Base-by-base conservation (phyloP, 2,329 filamentous ascomycete species). In the Claviceps capensis region DNA sequence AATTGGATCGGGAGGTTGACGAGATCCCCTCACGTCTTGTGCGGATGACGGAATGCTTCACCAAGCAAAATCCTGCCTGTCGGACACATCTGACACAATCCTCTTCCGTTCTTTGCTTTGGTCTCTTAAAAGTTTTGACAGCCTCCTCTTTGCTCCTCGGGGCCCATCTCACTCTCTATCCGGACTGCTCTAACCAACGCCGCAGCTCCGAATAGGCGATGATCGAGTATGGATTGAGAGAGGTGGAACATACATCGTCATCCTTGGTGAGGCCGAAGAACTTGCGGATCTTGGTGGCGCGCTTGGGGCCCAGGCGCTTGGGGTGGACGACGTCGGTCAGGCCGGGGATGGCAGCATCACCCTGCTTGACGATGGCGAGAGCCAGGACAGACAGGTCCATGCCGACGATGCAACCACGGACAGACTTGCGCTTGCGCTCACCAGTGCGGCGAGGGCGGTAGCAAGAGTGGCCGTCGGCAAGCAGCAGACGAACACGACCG, bases 211-310 rank as follows among this genome's bases (percentile, higher is more conserved):
- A 78, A 79, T 76, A 88, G 84, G 85, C 78, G 79, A 86, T 80
- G 81, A 84, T 74, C 66, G 68, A 69, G 68, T 70, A 70, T 70
- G 68, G 63, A 74, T 74, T 70, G 69, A 74, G 70, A 68, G 75
- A 70, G 69, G 67, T 69, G 72, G 66, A 67, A 89, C 87, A 83
- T 86, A 97, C 91, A 87, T 98, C 93, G 82, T 98, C 93, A 85
- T 97, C 90, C 90, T 97, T 97, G 87, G 85, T 91, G 83, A 98
- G 87, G 79, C 88, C 85, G 81, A 97, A 98, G 86, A 98, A 98
- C 73, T 84, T 86, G 76, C 91, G 88, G 79, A 98, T 97, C 89
- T 97, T 98, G 79, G 89, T 95, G 71, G 93, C 93, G 70, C 93
- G 88, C 90, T 98, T 98, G 79, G 93, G 93, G 67, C 93, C 93